These are phyloP conservation scores for Pholiota adiposa DNA, from an alignment of 1,284 basidiomycete species.

Conservation along the genomic window DNA sequence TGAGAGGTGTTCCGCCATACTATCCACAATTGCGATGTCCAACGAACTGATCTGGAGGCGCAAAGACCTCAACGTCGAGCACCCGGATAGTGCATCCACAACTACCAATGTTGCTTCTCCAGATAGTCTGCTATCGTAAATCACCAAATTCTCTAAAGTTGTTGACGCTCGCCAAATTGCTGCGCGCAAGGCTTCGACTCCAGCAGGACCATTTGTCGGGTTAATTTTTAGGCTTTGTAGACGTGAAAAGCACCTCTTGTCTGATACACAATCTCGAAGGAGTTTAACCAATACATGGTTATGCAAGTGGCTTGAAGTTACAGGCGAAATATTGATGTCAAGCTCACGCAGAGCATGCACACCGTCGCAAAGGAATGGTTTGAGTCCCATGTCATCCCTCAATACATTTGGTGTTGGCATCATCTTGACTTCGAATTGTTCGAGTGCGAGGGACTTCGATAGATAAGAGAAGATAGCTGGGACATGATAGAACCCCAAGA, in stretches of 20 bases:
- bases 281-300: not conserved
- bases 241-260: not conserved
- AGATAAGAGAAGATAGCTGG: not conserved
- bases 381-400: not conserved
- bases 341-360: not conserved
- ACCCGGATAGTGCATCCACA: not conserved
- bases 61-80: not conserved
- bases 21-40: not conserved
- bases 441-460: not conserved
- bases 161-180: not conserved
- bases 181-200: not conserved
- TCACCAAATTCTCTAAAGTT: not conserved
- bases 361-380: not conserved
- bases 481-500: not conserved
- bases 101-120: not conserved
- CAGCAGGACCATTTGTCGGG: not conserved
- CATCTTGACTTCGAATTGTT: not conserved
- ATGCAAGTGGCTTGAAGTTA: no score
- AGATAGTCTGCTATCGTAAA: not conserved
- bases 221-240: not conserved
- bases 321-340: not conserved
- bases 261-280: not conserved
- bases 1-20: not conserved
- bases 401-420: not conserved
- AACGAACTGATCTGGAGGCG: not conserved